These are phyloP conservation scores for Gaeumannomyces tritici DNA, from an alignment of 2,329 filamentous ascomycete genomes.

Conservation along the genomic window DNA sequence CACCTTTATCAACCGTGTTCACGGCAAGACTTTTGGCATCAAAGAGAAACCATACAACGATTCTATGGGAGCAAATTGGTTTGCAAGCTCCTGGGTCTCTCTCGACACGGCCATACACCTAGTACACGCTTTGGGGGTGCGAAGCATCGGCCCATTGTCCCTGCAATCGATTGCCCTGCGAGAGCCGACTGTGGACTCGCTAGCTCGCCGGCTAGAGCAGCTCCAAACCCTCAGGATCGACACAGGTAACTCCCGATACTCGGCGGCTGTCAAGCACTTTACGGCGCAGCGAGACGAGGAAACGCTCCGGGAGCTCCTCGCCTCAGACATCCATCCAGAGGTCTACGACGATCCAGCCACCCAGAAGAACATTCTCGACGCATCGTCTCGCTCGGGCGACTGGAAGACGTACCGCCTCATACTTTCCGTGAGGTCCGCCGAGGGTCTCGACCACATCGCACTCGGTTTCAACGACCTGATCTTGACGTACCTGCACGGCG, in stretches of 20 bases:
- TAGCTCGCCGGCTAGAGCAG: conserved; percentile 50
- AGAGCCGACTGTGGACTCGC: conserved; percentile 42
- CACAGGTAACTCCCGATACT: conserved; percentile 54
- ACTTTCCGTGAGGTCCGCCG: conserved; percentile 29
- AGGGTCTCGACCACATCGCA: conserved; percentile 18
- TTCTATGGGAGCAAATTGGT: conserved; percentile 65
- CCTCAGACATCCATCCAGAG: conserved; percentile 44
- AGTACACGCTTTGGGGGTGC: conserved; percentile 60
- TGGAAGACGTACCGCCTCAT: conserved; percentile 32
- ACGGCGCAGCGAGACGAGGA: conserved; percentile 44
- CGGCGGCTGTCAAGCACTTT: conserved; percentile 54
- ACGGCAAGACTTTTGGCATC: conserved; percentile 28
- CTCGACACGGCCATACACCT: conserved; percentile 63
- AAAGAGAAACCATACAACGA: conserved; percentile 50
- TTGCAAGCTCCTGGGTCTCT: conserved; percentile 63
- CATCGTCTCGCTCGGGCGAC: conserved; percentile 25
- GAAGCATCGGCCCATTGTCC: conserved; percentile 63
- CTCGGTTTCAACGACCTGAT: conserved; percentile 24
- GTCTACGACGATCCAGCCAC: conserved; percentile 38
- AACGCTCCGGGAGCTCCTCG: conserved; percentile 33
- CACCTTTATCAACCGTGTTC: conserved; percentile 18
- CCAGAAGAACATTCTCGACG: conserved; percentile 27
- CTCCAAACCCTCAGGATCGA: conserved; percentile 54
- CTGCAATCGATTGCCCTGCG: conserved; percentile 68
- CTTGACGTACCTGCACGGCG: conserved; percentile 15